Evolutionary conservation across 2,329 filamentous ascomycete genomes (phyloP).

Genomic region (Penicillium concentricum): DNA sequence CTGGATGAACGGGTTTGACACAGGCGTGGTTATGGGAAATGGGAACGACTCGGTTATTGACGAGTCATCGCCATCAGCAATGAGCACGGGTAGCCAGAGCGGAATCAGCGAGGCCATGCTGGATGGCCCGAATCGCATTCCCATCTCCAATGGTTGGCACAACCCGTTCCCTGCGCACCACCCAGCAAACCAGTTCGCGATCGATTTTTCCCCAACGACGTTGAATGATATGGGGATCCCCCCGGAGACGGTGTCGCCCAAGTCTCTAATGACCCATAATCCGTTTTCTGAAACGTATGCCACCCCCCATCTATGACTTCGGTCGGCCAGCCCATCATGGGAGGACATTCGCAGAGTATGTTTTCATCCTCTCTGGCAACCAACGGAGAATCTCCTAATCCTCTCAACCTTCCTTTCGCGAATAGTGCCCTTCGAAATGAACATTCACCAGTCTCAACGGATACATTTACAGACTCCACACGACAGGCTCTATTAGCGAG

Average conservation of each 20-base stretch:
- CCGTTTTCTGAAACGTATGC: conserved; percentile 71
- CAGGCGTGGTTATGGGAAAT: conserved; percentile 68
- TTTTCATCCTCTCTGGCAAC: conserved; percentile 48
- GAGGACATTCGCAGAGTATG: conserved; percentile 58
- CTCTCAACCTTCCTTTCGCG: conserved; percentile 47
- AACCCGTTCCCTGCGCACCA: conserved; percentile 67
- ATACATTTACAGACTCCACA: conserved; percentile 66
- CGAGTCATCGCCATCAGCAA: conserved; percentile 90
- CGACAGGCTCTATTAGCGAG: conserved; percentile 62
- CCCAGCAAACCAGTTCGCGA: conserved; percentile 65
- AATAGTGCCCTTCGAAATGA: conserved; percentile 65
- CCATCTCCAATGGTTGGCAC: conserved; percentile 63
- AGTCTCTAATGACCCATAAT: conserved; percentile 69
- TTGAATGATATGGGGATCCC: conserved; percentile 74
- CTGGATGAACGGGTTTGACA: conserved; percentile 81
- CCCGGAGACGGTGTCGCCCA: conserved; percentile 72
- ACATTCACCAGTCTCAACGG: conserved; percentile 60
- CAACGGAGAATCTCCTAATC: conserved; percentile 47
- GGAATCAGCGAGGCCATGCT: conserved; percentile 78
- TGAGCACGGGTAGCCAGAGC: conserved; percentile 91
- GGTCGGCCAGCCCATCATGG: conserved; percentile 69
- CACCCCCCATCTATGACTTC: conserved; percentile 71
- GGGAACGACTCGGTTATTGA: conserved; percentile 79
- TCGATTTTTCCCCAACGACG: conserved; percentile 71
- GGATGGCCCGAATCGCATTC: conserved; percentile 68